phyloP scores from a whole-genome alignment of 768 basidiomycete species.

The Trametes punicea region DNA sequence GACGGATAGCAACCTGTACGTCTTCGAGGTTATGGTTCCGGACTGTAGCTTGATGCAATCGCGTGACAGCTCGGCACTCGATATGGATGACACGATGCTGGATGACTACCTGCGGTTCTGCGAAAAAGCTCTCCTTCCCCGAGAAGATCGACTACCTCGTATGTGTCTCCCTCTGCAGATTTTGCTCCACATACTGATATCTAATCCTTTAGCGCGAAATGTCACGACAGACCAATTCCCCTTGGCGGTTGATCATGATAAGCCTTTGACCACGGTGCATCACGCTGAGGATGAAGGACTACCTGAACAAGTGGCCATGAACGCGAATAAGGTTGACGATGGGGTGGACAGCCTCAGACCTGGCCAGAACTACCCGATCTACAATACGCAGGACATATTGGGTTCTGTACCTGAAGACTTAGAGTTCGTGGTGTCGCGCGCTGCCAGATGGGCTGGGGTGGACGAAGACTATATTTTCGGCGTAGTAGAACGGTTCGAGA shows the following conservation, averaged over 20 bases:
- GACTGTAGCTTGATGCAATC: neutral
- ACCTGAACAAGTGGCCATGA: neutral
- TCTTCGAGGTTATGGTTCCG: constrained; percentile 11
- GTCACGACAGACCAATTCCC: constrained; percentile 23
- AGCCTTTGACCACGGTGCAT: neutral
- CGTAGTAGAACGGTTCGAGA: constrained; percentile 65
- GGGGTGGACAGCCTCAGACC: constrained; percentile 35
- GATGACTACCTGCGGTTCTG: constrained; percentile 70
- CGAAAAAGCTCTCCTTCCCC: constrained; percentile 43
- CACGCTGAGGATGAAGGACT: neutral
- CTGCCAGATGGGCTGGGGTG: constrained; percentile 55
- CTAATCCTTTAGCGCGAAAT: constrained; percentile 12
- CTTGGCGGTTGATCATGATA: neutral
- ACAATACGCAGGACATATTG: constrained; percentile 60
- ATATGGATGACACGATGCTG: constrained; percentile 47
- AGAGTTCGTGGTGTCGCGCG: constrained; percentile 47
- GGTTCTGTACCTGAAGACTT: constrained; percentile 56
- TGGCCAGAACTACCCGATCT: constrained; percentile 62
- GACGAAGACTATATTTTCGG: constrained; percentile 45
- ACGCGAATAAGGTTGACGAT: constrained; percentile 1
- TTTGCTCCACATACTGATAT: too few species aligned
- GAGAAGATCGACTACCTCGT: constrained; percentile 17
- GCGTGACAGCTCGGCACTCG: constrained; percentile 46
- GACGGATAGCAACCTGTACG: constrained; percentile 46
- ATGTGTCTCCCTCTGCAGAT: neutral